phyloP scores from a whole-genome alignment of 495 filamentous ascomycete genomes.

The Penicillium chermesinum region DNA sequence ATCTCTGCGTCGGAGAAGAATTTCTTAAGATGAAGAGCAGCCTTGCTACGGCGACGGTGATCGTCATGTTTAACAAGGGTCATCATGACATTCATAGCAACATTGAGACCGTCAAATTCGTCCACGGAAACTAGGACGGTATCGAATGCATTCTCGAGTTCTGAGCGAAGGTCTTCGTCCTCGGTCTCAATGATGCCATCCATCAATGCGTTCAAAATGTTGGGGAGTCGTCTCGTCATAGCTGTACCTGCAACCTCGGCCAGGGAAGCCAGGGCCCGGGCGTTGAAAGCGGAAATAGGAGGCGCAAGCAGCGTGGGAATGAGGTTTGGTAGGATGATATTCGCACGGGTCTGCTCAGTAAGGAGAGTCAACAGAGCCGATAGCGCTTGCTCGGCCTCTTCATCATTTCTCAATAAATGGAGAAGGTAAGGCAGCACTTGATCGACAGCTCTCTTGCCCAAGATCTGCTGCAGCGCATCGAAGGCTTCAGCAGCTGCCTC shows the following conservation, averaged over 20 bases:
- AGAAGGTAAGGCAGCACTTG: conserved; percentile 92
- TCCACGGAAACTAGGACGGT: conserved; percentile 87
- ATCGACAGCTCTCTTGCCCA: conserved; percentile 90
- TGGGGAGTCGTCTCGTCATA: conserved; percentile 83
- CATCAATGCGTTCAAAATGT: conserved; percentile 87
- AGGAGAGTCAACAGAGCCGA: conserved; percentile 88
- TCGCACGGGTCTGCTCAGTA: conserved; percentile 87
- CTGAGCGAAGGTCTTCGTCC: conserved; percentile 67
- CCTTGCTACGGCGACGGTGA: conserved; percentile 70
- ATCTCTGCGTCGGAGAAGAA: conserved; percentile 80
- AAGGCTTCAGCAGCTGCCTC: conserved; percentile 97
- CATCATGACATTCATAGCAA: conserved; percentile 87
- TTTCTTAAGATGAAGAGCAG: conserved; percentile 75
- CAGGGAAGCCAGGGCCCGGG: conserved; percentile 83
- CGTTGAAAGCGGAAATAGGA: conserved; percentile 93
- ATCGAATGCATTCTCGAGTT: conserved; percentile 76
- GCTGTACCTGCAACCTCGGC: conserved; percentile 82
- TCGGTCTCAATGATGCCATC: conserved; percentile 77
- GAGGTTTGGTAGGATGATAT: conserved; percentile 93
- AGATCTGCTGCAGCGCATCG: conserved; percentile 83
- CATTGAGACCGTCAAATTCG: conserved; percentile 92
- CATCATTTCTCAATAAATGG: conserved; percentile 75
- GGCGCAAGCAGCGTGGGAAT: conserved; percentile 84
- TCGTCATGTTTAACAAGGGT: conserved; percentile 87
- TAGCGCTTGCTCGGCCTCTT: conserved; percentile 85